A percentile compares a stretch with the other conserved stretches of the same genome.
phyloP scores from a whole-genome alignment of 306 rosid species.

The Purshia tridentata region DNA sequence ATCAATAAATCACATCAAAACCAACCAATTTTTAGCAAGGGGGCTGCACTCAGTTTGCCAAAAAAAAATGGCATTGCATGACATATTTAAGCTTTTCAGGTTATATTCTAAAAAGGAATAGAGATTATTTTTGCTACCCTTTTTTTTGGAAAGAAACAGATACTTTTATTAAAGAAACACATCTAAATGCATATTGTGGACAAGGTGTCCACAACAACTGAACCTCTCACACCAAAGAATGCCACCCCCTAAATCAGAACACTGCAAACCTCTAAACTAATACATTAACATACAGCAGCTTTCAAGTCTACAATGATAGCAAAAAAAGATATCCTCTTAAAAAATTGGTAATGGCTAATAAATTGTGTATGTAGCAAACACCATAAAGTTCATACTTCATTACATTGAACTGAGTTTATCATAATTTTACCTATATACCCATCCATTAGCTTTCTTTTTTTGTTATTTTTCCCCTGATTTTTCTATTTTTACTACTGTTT shows the following conservation, averaged over 20 bases:
- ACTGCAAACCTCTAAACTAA: too few species aligned
- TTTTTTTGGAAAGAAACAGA: too few species aligned
- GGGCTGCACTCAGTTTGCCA: not conserved
- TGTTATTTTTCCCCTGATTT: too few species aligned
- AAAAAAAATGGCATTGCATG: not conserved
- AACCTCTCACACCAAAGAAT: too few species aligned
- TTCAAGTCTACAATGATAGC: too few species aligned
- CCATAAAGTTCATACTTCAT: not conserved
- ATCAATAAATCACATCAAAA: not conserved
- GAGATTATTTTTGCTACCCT: not conserved
- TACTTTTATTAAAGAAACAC: too few species aligned
- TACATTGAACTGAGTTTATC: not conserved
- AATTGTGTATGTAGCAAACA: not conserved
- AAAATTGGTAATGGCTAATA: not conserved
- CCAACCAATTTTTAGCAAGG: not conserved
- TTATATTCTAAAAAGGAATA: not conserved
- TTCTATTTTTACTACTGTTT: not conserved
- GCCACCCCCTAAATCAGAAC: too few species aligned
- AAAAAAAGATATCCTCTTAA: too few species aligned
- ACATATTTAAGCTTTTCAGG: not conserved
- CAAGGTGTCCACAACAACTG: too few species aligned
- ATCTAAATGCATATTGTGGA: too few species aligned
- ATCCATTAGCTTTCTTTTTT: not conserved
- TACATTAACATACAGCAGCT: too few species aligned
- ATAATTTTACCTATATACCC: not conserved